These are phyloP conservation scores for Paspalum vaginatum DNA, from an alignment of 176 grass and related monocot species.

Conservation along the genomic window DNA sequence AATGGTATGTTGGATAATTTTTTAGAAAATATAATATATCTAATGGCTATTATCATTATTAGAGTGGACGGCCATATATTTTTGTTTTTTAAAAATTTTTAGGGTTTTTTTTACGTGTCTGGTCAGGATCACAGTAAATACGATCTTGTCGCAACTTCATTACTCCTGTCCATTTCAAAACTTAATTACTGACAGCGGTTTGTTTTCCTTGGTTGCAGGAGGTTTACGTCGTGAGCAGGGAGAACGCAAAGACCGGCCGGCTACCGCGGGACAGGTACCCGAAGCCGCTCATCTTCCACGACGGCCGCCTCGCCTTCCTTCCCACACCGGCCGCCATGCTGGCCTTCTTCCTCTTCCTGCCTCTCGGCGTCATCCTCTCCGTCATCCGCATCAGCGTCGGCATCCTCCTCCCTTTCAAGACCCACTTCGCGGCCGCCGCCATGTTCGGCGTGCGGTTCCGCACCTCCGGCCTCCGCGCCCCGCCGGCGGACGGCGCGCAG, in stretches of 20 bases:
- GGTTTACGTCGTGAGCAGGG: constrained; percentile 53
- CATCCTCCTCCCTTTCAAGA: constrained; percentile 61
- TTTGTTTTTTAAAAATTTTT: too few species aligned
- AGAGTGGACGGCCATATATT: too few species aligned
- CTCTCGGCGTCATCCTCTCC: constrained; percentile 62
- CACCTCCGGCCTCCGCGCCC: constrained; percentile 10
- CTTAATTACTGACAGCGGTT: not conserved
- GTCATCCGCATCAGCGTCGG: constrained; percentile 61
- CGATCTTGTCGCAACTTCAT: too few species aligned
- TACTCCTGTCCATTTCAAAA: too few species aligned
- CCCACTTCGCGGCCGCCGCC: constrained; percentile 23
- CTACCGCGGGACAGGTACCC: constrained; percentile 75
- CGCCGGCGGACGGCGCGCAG: not conserved
- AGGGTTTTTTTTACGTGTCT: too few species aligned
- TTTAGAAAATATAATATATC: too few species aligned
- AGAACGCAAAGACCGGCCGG: constrained; percentile 35
- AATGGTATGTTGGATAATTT: too few species aligned
- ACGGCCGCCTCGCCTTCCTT: constrained; percentile 80
- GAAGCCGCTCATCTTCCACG: constrained; percentile 92
- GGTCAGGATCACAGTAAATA: too few species aligned
- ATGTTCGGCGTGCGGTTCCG: constrained; percentile 59
- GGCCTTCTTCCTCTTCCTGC: constrained; percentile 73
- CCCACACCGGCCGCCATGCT: constrained; percentile 60
- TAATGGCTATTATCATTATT: too few species aligned
- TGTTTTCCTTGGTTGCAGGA: constrained; percentile 48